Evolutionary conservation across 805 yeast species (phyloP).

Genomic region (Pichia deserticola): DNA sequence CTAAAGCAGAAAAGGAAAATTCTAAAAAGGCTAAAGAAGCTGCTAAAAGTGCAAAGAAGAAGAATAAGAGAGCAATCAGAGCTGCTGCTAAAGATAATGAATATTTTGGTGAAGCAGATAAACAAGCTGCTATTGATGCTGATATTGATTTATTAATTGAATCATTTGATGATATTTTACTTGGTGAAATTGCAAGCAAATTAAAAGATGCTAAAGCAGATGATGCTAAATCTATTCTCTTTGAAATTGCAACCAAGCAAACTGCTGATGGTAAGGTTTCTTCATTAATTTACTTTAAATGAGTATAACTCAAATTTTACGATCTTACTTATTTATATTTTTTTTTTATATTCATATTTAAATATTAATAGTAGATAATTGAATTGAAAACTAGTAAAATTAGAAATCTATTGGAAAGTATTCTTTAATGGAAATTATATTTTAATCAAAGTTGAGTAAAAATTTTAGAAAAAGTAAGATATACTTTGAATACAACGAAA

Average conservation of each 20-base stretch:
- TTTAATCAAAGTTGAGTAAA: too few species aligned
- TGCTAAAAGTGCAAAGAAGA: constrained; percentile 97
- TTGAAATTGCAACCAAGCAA: constrained; percentile 47
- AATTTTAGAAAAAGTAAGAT: too few species aligned
- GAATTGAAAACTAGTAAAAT: too few species aligned
- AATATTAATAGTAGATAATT: too few species aligned
- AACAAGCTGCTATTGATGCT: constrained; percentile 60
- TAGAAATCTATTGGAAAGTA: too few species aligned
- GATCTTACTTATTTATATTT: not conserved
- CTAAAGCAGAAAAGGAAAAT: constrained; percentile 50
- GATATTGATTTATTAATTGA: constrained; percentile 79
- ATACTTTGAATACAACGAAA: too few species aligned
- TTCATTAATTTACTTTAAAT: constrained; percentile 16
- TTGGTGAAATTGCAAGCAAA: constrained; percentile 67
- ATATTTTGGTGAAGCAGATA: constrained; percentile 75
- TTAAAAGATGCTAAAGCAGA: constrained; percentile 49
- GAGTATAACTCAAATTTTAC: not conserved
- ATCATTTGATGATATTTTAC: constrained; percentile 68
- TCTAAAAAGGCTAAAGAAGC: constrained; percentile 85
- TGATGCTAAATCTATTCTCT: constrained; percentile 51
- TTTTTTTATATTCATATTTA: not conserved
- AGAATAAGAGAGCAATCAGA: constrained; percentile 56
- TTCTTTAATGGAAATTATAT: too few species aligned
- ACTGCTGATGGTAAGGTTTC: constrained; percentile 45
- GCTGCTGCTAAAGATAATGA: constrained; percentile 71